phyloP scores from a whole-genome alignment of 257 asterid genomes.

The Rhazya stricta region DNA sequence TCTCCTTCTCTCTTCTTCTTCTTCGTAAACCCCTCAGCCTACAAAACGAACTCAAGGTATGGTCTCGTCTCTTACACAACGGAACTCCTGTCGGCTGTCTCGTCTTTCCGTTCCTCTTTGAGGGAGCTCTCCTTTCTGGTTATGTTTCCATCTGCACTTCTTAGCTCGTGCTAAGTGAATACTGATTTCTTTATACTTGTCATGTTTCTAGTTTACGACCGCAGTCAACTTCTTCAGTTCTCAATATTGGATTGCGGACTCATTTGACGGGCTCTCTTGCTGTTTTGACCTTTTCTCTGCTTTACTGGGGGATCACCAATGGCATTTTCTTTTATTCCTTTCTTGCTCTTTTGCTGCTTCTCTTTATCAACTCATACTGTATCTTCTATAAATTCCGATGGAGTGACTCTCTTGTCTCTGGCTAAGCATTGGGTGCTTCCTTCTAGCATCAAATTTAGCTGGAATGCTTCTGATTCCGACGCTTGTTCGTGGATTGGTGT shows the following conservation, averaged over 20 bases:
- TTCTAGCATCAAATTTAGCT: conserved; percentile 39
- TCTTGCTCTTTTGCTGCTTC: conserved; percentile 33
- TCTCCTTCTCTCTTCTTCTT: too few relatives aligned
- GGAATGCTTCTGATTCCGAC: conserved; percentile 75
- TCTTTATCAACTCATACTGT: conserved; percentile 21
- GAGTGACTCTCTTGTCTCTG: conserved; percentile 55
- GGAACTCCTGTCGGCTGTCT: too few relatives aligned
- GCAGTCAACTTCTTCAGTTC: neutral
- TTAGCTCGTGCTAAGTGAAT: neutral
- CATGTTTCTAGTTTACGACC: neutral
- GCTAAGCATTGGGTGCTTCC: conserved; percentile 56
- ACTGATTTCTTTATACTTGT: neutral
- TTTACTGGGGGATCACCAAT: neutral
- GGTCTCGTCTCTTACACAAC: too few relatives aligned
- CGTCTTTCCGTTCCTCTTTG: too few relatives aligned
- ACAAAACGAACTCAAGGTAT: too few relatives aligned
- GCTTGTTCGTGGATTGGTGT: conserved; percentile 88
- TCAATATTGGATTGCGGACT: neutral
- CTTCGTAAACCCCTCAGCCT: too few relatives aligned
- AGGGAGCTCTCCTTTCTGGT: neutral
- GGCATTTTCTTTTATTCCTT: conserved; percentile 4
- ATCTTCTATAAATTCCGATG: conserved; percentile 49
- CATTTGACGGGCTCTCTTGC: neutral
- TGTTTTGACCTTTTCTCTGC: neutral
- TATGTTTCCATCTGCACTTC: neutral